Evolutionary conservation across 1,284 basidiomycete species (phyloP).

Genomic region (Mycosarcoma mackinlayi): DNA sequence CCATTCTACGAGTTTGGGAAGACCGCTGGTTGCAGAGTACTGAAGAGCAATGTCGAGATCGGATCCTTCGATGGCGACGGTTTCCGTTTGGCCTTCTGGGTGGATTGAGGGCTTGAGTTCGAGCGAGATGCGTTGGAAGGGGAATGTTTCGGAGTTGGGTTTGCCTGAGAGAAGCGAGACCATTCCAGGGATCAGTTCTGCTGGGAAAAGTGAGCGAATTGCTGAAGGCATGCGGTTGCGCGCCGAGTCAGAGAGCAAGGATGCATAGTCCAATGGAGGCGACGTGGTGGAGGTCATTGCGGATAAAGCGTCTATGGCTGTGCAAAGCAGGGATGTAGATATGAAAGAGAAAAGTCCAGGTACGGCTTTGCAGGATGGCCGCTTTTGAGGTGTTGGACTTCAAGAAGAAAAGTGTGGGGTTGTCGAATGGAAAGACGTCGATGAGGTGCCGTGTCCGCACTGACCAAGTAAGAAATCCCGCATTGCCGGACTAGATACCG

Average conservation of each 20-base stretch:
- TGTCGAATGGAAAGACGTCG: conserved; percentile 2
- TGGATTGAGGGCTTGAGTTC: conserved; percentile 69
- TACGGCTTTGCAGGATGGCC: no score
- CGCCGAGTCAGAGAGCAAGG: conserved; percentile 30
- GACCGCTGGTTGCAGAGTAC: conserved; percentile 78
- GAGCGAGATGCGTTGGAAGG: conserved; percentile 79
- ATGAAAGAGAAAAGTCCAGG: no score
- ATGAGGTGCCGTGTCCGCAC: conserved; percentile 1
- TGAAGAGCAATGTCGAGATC: conserved; percentile 68
- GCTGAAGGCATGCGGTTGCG: conserved; percentile 48
- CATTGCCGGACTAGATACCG: conserved; percentile 35
- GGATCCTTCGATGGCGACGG: conserved; percentile 62
- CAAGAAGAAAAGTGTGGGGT: conserved; percentile 14
- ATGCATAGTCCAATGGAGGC: conserved; percentile 19
- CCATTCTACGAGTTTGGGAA: conserved; percentile 77
- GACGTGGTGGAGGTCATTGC: not conserved
- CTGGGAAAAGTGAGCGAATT: conserved; percentile 77
- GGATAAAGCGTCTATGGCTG: not conserved
- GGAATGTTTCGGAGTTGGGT: conserved; percentile 88
- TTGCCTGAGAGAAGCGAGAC: conserved; percentile 79
- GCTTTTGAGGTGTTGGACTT: no score
- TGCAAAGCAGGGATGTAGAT: not conserved
- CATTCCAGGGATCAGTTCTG: conserved; percentile 81
- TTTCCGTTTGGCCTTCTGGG: conserved; percentile 26
- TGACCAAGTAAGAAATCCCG: conserved; percentile 8